Percentiles rank a stretch among this genome's conserved stretches.
Conservation (phyloP, 257 asterid genomes). For the Knoxia roxburghii region DNA sequence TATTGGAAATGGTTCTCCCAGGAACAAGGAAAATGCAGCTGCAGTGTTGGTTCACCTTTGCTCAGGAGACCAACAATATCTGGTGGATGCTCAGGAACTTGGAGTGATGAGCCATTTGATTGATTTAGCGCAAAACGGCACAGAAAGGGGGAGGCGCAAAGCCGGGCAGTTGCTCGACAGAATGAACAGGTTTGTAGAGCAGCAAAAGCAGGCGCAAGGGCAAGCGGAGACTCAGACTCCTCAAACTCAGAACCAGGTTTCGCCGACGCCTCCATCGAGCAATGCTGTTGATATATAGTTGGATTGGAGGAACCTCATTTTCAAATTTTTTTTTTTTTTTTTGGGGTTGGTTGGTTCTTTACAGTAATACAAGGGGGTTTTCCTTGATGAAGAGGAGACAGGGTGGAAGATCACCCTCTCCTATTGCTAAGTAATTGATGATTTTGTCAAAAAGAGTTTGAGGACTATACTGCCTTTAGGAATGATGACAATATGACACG, state of each 20-base stretch:
- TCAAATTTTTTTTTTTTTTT: slow-evolving; percentile 1
- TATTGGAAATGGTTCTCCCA: slow-evolving; percentile 64
- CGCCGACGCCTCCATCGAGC: slow-evolving; percentile 32
- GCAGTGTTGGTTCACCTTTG: slow-evolving; percentile 88
- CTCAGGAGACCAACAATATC: slow-evolving; percentile 63
- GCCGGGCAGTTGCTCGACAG: slow-evolving; percentile 83
- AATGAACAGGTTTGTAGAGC: slow-evolving; percentile 64
- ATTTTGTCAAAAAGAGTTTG: slow-evolving; percentile 16
- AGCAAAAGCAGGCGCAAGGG: slow-evolving; percentile 53
- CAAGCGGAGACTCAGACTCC: slow-evolving; percentile 39
- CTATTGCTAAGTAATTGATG: slow-evolving; percentile 35
- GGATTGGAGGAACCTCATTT: slow-evolving; percentile 27
- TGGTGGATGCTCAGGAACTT: slow-evolving; percentile 64
- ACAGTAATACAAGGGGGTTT: slow-evolving; percentile 28
- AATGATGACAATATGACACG: slow-evolving; percentile 16
- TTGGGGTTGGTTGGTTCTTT: slow-evolving; percentile 9
- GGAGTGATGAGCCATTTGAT: slow-evolving; percentile 65
- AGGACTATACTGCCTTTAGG: slow-evolving; percentile 17
- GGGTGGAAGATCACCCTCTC: slow-evolving; percentile 75
- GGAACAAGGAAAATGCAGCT: slow-evolving; percentile 86
- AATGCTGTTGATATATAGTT: slow-evolving; percentile 37
- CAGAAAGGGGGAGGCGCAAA: slow-evolving; percentile 82
- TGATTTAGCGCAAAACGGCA: slow-evolving; percentile 72
- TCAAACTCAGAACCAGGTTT: slow-evolving; percentile 31
- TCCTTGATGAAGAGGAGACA: slow-evolving; percentile 32